These are phyloP conservation scores for Graphilbum ipis-grandicollis DNA, from an alignment of 2,329 filamentous ascomycete genomes.

Conservation along the genomic window DNA sequence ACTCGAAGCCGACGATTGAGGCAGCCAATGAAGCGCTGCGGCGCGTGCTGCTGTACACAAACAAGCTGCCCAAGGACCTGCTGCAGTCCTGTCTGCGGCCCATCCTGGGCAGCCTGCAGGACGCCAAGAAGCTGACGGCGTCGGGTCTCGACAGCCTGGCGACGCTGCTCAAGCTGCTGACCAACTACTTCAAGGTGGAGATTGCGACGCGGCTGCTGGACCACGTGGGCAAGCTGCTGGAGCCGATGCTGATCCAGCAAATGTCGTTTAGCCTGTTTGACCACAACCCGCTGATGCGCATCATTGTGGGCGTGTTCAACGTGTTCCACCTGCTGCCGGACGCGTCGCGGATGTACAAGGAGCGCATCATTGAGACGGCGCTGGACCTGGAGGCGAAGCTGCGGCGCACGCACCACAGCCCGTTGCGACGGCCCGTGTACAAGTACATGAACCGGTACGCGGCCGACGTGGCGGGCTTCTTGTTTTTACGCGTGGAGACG, in stretches of 20 bases:
- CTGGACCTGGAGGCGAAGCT: constrained; percentile 74
- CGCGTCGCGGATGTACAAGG: constrained; percentile 80
- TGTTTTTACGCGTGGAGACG: constrained; percentile 65
- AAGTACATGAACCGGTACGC: constrained; percentile 90
- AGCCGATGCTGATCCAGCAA: constrained; percentile 63
- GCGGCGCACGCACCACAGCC: constrained; percentile 74
- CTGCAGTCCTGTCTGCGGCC: constrained; percentile 86
- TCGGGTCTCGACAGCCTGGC: constrained; percentile 84
- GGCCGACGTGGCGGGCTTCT: constrained; percentile 67
- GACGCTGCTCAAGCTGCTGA: constrained; percentile 74
- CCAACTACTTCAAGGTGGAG: constrained; percentile 98
- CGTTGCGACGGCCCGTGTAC: constrained; percentile 78
- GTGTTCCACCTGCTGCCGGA: constrained; percentile 93
- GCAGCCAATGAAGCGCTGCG: constrained; percentile 84
- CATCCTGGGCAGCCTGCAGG: constrained; percentile 91
- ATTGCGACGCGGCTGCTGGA: constrained; percentile 88
- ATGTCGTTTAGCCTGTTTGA: constrained; percentile 92
- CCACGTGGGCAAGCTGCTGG: constrained; percentile 81
- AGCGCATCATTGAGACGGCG: constrained; percentile 76
- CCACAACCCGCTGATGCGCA: constrained; percentile 81
- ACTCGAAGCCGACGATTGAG: constrained; percentile 80
- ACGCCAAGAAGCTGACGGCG: constrained; percentile 76
- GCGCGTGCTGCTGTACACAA: constrained; percentile 71
- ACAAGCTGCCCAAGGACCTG: constrained; percentile 86
- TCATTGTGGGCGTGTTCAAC: constrained; percentile 86